Evolutionary conservation across 176 grass and related monocot genomes (phyloP).

Genomic region (Olyra latifolia): DNA sequence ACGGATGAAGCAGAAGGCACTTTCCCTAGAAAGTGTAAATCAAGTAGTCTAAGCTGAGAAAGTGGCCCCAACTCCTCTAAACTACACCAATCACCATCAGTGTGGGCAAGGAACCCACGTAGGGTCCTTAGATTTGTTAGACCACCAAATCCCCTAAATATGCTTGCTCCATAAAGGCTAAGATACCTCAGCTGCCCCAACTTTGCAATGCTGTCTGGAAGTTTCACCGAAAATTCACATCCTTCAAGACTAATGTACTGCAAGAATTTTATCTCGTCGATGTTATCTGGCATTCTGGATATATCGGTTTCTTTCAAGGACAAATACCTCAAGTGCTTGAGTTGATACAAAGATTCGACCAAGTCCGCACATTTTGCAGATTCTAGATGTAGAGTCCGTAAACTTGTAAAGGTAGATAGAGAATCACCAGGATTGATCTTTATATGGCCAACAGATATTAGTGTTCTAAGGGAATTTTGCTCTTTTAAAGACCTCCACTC

Average conservation of each 20-base stretch:
- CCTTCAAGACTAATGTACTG: too few species aligned
- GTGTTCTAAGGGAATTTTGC: too few species aligned
- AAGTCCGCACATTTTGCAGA: too few species aligned
- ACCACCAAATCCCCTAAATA: neutral
- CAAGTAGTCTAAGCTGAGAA: neutral
- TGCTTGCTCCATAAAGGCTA: neutral
- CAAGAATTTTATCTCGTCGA: too few species aligned
- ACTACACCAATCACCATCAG: slow-evolving; percentile 2
- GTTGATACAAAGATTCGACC: neutral
- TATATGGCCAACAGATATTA: too few species aligned
- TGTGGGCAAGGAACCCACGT: neutral
- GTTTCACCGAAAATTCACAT: neutral
- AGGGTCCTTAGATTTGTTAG: neutral
- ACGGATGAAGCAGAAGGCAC: neutral
- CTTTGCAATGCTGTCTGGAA: slow-evolving; percentile 7
- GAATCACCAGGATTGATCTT: too few species aligned
- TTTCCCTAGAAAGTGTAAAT: accelerated
- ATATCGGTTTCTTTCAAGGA: too few species aligned
- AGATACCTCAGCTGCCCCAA: slow-evolving; percentile 32
- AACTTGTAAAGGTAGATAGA: too few species aligned
- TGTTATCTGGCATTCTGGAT: too few species aligned
- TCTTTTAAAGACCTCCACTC: too few species aligned
- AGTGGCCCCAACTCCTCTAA: neutral
- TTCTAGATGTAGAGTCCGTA: too few species aligned
- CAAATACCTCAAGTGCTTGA: neutral